Percentiles rank a stretch among this genome's conserved stretches.
These are phyloP conservation scores for Sclerotinia spermophila DNA, from an alignment of 2,329 filamentous ascomycete genomes.

Conservation along the genomic window DNA sequence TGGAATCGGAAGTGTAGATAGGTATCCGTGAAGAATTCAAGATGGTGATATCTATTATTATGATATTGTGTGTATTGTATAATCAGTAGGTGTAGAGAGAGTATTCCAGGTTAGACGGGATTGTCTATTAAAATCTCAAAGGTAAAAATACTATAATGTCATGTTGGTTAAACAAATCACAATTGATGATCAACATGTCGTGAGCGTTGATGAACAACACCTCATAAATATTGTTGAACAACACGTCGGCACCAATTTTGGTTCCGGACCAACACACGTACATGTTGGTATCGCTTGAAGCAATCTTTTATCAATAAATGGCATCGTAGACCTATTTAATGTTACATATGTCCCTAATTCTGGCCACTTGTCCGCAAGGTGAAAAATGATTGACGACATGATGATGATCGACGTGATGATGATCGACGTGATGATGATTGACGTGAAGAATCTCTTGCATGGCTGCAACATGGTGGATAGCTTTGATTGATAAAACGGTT, in stretches of 20 bases:
- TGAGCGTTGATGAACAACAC: too few relatives aligned
- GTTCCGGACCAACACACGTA: not conserved
- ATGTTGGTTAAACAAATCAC: not conserved
- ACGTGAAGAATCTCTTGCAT: not conserved
- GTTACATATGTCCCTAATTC: not conserved
- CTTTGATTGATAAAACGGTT: too few relatives aligned
- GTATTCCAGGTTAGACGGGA: too few relatives aligned
- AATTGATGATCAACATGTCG: not conserved
- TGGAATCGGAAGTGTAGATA: not conserved
- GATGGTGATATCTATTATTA: not conserved
- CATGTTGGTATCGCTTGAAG: not conserved
- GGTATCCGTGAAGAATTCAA: not conserved
- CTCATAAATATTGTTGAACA: too few relatives aligned
- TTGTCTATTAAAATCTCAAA: not conserved
- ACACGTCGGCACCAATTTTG: not conserved
- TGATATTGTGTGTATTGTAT: not conserved
- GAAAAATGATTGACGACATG: not conserved
- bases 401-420: not conserved
- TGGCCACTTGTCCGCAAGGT: not conserved
- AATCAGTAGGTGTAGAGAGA: not conserved
- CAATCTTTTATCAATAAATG: not conserved
- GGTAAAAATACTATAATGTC: not conserved
- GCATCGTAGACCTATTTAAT: not conserved
- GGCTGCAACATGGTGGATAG: too few relatives aligned
- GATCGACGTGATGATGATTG: not conserved